Evolutionary conservation across 805 yeast species (phyloP).

Genomic region (Ogataea zsoltii): DNA sequence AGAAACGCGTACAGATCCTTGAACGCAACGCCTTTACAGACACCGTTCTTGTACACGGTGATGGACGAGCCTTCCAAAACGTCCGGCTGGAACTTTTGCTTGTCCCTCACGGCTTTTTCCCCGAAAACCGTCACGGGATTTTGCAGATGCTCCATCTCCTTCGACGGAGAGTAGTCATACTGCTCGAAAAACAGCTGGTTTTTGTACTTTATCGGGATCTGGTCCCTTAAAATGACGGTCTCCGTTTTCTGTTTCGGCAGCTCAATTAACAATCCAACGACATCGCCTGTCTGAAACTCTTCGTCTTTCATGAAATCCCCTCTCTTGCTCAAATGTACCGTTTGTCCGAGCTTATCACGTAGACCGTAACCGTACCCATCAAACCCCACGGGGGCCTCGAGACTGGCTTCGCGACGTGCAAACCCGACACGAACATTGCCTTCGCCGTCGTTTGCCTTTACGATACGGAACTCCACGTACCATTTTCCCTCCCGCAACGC

Average conservation of each 20-base stretch:
- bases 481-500: constrained; percentile 76
- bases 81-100: constrained; percentile 47
- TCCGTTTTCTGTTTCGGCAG: constrained; percentile 47
- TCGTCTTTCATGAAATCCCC: constrained; percentile 50
- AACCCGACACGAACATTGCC: constrained; percentile 76
- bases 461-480: constrained; percentile 74
- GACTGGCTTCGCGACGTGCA: constrained; percentile 79
- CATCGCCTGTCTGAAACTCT: constrained; percentile 69
- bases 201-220: constrained; percentile 83
- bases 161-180: constrained; percentile 72
- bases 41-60: constrained; percentile 77
- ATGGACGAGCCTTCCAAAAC: constrained; percentile 58
- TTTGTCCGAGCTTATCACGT: constrained; percentile 75
- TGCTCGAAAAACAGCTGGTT: constrained; percentile 80
- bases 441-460: constrained; percentile 28
- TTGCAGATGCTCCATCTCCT: constrained; percentile 69
- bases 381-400: constrained; percentile 94
- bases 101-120: constrained; percentile 60
- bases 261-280: constrained; percentile 72
- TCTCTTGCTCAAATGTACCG: constrained; percentile 74
- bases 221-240: constrained; percentile 60
- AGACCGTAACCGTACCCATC: constrained; percentile 94
- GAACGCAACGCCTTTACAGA: constrained; percentile 61
- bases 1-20: constrained; percentile 69
- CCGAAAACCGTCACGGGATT: constrained; percentile 74